Evolutionary conservation across 2,329 filamentous ascomycete genomes (phyloP), one percentile per base, ranked within the genome.

Genomic region (Fusarium caatingaense): DNA sequence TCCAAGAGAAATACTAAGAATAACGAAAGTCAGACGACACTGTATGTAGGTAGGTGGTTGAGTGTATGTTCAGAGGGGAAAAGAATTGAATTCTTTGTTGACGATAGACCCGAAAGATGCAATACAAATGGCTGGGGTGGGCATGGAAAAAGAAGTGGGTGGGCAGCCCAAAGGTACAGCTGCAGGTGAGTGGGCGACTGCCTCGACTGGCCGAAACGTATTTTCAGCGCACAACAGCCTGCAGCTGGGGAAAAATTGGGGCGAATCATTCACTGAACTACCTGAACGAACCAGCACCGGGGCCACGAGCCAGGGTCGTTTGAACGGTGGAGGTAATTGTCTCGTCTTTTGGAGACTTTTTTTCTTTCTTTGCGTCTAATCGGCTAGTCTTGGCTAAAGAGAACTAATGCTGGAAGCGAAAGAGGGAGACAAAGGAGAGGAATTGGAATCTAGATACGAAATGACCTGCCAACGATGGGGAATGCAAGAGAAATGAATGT

Each of bases 211-310:
- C 32, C 23, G 23, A 37, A 51, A 23, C 48, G n/a, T 54, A 58
- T 44, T 25, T 47, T 37, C 58, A 66, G 61, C 44, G 67, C 46
- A 50, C 48, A 32, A 62, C 49, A 58, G 63, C 60, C 46, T 47
- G 41, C 27, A 62, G 37, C 67, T 50, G 67, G 68, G 67, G 67
- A 32, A 68, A 70, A 57, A 60, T 48, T 68, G 67, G 49, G 67
- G 63, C 34, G 37, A 20, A 49, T 61, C 49, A 34, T 16, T 55
- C 55, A 56, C 61, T 64, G 56, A 44, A 25, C 40, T 15, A 30
- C 23, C 42, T 49, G 23, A 21, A 27, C 23, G 21, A 32, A 34
- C 15, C 50, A 32, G 40, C 34, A 32, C 32, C 25, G 18, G 45
- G 50, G 25, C 47, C 62, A 25, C 25, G 16, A 28, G 30, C 32